Evolutionary conservation across 2,329 filamentous ascomycete species (phyloP), one percentile per base, ranked within the genome.

Genomic region (Penicillium sp.): DNA sequence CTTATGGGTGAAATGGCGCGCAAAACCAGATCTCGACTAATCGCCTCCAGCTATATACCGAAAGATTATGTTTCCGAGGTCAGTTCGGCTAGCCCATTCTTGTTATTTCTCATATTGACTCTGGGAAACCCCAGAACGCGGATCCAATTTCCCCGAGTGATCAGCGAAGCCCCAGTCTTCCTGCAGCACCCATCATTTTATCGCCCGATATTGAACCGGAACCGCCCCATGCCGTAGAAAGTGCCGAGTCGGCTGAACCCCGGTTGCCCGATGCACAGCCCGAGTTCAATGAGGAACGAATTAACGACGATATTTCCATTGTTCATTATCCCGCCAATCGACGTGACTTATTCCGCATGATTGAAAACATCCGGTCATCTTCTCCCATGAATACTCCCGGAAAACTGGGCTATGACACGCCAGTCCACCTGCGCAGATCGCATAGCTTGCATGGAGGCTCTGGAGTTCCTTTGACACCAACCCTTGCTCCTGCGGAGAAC

Each of bases 251-350:
- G 13, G 60, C 56, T 24, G 66, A 69, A 35, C 66, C 65, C n/a
- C 53, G 46, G 20, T 41, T 59, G n/a, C 54, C 46, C 23, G 52
- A 72, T 67, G 43, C 67, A 69, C 10, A 81, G 2, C 18, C 32
- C 3, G 78, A 41, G 75, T 78, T 29, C 13, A 27, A 15, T 81
- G 80, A 51, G 24, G 79, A 88, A 38, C 93, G 93, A 61, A 81
- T 85, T 2, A 73, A 82, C 0, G 85, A 92, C 41, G 78, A 81
- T 27, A 81, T 83, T 10, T 81, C 84, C 0, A 75, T 77, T 0
- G 58, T 64, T 3, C 84, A 88, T 48, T 89, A 87, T 0, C 89
- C 93, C 59, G 71, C 84, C 43, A 89, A 95, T 64, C 78, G 78
- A 40, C 69, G 70, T 7, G 82, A 86, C 55, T 80, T 79, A 23